phyloP scores from a whole-genome alignment of 805 yeast genomes.

The Wickerhamiella shivajii region DNA sequence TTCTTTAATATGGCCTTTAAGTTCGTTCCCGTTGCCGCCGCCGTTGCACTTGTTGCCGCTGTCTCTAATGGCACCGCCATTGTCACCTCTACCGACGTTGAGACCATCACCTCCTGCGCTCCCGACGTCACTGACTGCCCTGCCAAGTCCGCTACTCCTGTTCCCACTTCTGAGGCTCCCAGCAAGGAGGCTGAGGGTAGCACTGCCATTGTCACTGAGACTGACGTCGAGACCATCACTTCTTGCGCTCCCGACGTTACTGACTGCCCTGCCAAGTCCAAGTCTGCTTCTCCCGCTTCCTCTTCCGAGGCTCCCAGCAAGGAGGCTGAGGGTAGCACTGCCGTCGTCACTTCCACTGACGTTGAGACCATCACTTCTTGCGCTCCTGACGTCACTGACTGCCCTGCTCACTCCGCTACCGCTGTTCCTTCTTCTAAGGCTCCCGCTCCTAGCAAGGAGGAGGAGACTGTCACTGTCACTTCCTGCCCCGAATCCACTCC shows the following conservation, averaged over 20 bases:
- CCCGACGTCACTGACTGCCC: conserved; percentile 8
- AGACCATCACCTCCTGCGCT: conserved; percentile 33
- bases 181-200: conserved; percentile 10
- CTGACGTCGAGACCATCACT: conserved; percentile 14
- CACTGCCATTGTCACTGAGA: conserved; percentile 15
- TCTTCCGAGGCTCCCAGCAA: conserved; percentile 8
- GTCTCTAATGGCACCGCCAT: conserved; percentile 17
- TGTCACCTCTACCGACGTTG: conserved; percentile 27
- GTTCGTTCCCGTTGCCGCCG: conserved; percentile 15
- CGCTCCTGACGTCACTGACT: conserved; percentile 24
- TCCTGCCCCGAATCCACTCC: conserved; percentile 24
- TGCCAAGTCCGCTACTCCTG: conserved; percentile 8
- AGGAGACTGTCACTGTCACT: conserved; percentile 35
- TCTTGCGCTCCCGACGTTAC: conserved; percentile 3
- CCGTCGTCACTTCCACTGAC: conserved; percentile 23
- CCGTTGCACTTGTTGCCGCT: conserved; percentile 27
- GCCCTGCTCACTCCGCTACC: conserved; percentile 15
- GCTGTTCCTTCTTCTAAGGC: conserved; percentile 9
- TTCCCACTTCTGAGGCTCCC: conserved; percentile 2
- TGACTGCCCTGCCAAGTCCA: conserved; percentile 11
- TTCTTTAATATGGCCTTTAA: conserved; percentile 9
- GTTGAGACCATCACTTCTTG: conserved; percentile 36
- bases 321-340: conserved; percentile 7
- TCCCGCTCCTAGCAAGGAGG: conserved; percentile 6
- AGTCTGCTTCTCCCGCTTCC: conserved; percentile 11